Base-by-base conservation (phyloP, 305 asterid species). In the Fraxinus baroniana region DNA sequence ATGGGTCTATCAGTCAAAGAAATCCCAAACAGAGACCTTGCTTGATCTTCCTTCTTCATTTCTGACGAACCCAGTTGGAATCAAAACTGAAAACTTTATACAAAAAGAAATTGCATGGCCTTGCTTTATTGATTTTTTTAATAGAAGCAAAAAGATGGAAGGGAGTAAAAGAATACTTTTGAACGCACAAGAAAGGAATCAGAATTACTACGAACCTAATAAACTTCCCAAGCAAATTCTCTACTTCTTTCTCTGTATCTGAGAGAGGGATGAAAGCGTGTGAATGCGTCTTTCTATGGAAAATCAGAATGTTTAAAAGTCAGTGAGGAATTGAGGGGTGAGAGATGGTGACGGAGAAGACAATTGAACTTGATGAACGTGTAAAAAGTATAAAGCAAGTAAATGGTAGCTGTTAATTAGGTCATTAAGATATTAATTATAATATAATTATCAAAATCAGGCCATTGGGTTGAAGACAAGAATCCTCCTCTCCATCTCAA, bases 11-110 rank as follows among this genome's bases (percentile, higher is more conserved):
- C 92, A n/a, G 92, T 86, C 41, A 94, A 81, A 33, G 98, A 92
- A 77, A 94, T 91, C 80, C 98, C 95, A 83, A 93, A 90, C 26
- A 93, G 88, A 81, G 92, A 89, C 93, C 97, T 89, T 5, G 88
- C 79, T 87, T 90, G 97, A 85, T 93, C 97, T 76, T 90, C 97
- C 90, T 84, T 90, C 93, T 88, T 92, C 98, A 92, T 93, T 80
- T 81, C 83, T 52, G 46, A 46, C 60, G 74, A 52, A 55, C 66
- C 49, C 41, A 62, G 74, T 70, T 26, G 76, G 66, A 81, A 76
- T 13, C 49, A 57, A 78, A 83, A 68, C 17, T 36, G 10, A 17
- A 57, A 76, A 32, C 41, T 22, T 32, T 41, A 32, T 4, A 17
- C 44, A 46, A 52, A 80, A 9, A 6, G 46, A 80, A 24, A 41